phyloP scores from a whole-genome alignment of 176 grass and related monocot species.

The Coix lacrymajobi region DNA sequence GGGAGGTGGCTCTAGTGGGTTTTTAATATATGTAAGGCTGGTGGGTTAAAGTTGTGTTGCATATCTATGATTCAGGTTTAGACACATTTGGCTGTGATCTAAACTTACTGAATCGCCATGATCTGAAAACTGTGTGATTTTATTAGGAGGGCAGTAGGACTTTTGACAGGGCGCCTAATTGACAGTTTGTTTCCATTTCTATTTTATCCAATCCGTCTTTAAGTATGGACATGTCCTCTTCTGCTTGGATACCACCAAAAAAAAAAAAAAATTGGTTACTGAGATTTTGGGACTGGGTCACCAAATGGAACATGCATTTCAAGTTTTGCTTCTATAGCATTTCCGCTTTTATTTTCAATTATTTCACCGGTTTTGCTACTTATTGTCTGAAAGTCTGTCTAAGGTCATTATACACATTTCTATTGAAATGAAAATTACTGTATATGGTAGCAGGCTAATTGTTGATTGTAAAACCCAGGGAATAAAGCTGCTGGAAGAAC shows the following conservation, averaged over 20 bases:
- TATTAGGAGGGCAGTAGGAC: neutral
- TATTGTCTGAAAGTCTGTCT: neutral
- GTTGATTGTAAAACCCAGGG: conserved; percentile 30
- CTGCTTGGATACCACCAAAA: neutral
- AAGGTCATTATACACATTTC: neutral
- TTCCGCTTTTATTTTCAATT: neutral
- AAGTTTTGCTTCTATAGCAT: neutral
- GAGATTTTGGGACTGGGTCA: neutral
- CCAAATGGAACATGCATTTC: neutral
- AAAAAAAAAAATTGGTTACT: neutral
- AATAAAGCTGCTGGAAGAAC: conserved; percentile 54
- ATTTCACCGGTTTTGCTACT: neutral
- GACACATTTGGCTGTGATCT: neutral
- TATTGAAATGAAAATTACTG: neutral
- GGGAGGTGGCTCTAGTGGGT: neutral
- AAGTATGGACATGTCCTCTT: neutral
- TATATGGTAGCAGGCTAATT: neutral
- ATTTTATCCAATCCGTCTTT: neutral
- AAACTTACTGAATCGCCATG: neutral
- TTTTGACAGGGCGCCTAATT: neutral
- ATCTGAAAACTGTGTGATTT: neutral
- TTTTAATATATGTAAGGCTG: too few species aligned
- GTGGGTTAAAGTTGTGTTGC: neutral
- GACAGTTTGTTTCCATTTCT: neutral
- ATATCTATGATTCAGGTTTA: neutral